phyloP scores from a whole-genome alignment of 169 alveolate species.

The Perkinsus olseni region DNA sequence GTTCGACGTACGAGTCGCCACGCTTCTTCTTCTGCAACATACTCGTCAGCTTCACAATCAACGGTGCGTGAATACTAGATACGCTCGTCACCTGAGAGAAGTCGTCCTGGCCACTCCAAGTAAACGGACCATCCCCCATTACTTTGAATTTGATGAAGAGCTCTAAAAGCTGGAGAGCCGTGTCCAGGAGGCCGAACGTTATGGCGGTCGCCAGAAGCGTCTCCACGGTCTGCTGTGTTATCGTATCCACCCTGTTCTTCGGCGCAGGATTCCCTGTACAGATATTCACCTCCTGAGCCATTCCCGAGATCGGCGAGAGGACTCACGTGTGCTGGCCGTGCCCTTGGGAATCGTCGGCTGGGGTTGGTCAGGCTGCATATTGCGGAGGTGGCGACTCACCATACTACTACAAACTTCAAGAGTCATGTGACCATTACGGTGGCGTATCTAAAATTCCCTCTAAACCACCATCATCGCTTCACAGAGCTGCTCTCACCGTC shows the following conservation, averaged over 20 bases:
- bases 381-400: background rate
- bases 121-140: background rate
- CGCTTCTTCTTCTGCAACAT: background rate
- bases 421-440: background rate
- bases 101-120: background rate
- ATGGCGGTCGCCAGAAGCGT: background rate
- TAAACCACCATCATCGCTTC: background rate
- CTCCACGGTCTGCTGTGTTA: background rate
- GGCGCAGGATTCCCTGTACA: background rate
- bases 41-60: background rate
- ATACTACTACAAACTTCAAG: background rate
- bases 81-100: background rate
- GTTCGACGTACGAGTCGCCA: background rate
- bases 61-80: background rate
- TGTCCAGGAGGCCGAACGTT: background rate
- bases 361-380: background rate
- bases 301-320: background rate
- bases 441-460: background rate
- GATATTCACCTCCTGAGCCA: background rate
- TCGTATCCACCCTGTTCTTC: background rate
- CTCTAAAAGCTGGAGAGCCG: background rate
- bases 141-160: background rate
- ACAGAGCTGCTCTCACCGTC: background rate
- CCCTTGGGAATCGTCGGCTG: background rate
- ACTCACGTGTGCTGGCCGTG: background rate